A percentile compares a stretch with the other conserved stretches of the same genome.
Evolutionary conservation across 2,329 filamentous ascomycete genomes (phyloP).

Genomic region (Canariomyces notabilis): DNA sequence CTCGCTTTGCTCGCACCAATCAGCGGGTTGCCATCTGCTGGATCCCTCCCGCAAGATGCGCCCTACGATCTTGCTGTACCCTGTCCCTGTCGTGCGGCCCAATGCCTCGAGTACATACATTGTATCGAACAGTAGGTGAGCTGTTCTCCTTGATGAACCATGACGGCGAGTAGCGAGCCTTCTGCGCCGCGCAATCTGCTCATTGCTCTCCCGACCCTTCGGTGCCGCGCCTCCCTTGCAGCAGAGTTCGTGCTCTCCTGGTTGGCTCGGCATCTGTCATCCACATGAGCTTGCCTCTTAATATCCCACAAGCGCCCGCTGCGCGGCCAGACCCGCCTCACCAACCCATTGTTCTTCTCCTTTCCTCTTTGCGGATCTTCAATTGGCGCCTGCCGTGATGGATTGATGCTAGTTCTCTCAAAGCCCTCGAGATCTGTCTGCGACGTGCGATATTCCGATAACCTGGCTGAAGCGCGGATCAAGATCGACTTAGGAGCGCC

Average conservation of each 20-base stretch:
- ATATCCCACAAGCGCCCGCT: conserved; percentile 8
- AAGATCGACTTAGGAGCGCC: background rate
- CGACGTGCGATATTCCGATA: background rate
- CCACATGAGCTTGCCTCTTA: conserved; percentile 14
- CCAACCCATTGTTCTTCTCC: background rate
- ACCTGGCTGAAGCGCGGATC: background rate
- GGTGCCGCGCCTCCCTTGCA: conserved; percentile 11
- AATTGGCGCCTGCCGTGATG: conserved; percentile 15
- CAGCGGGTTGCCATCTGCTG: conserved; percentile 7
- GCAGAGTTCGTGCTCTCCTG: conserved; percentile 1
- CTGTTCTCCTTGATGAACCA: too few relatives aligned
- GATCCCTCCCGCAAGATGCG: conserved; percentile 1
- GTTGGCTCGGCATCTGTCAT: background rate
- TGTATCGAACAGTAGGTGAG: too few relatives aligned
- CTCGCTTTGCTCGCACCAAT: conserved; percentile 14
- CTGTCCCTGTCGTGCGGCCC: background rate
- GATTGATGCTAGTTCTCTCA: conserved; percentile 7
- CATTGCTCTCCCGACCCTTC: conserved; percentile 8
- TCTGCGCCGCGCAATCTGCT: background rate
- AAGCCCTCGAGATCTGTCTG: conserved; percentile 1
- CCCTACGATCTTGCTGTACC: conserved; percentile 6
- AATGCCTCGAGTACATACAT: too few relatives aligned
- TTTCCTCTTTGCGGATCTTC: conserved; percentile 5
- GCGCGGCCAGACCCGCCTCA: conserved; percentile 4
- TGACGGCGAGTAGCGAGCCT: background rate